Conservation (phyloP, 169 alveolate species). For the Plasmodium relictum region DNA sequence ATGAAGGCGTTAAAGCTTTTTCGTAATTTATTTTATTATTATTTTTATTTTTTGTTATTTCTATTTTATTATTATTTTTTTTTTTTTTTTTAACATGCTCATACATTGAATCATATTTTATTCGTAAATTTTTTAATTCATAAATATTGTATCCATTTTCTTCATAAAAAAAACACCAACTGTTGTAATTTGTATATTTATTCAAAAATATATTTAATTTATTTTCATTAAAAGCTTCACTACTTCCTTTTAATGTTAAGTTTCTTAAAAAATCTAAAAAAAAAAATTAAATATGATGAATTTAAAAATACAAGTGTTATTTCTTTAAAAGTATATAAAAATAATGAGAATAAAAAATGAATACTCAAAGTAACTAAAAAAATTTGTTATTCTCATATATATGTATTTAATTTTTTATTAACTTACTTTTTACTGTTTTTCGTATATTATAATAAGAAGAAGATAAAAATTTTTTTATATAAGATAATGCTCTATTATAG, state of each 20-base stretch:
- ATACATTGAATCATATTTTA: not conserved
- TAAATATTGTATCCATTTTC: not conserved
- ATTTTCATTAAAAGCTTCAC: not conserved
- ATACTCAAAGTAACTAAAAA: not conserved
- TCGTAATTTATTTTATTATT: conserved; percentile 16
- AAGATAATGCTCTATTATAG: not conserved
- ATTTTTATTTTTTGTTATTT: not conserved
- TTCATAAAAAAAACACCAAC: conserved; percentile 47
- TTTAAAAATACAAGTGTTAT: not conserved
- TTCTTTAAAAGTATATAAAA: not conserved
- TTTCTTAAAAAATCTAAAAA: conserved; percentile 18
- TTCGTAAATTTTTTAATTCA: not conserved
- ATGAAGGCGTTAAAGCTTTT: conserved; percentile 47
- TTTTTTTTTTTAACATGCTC: conserved; percentile 1
- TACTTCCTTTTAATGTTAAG: not conserved
- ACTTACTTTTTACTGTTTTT: conserved; percentile 23
- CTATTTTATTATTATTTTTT: not conserved
- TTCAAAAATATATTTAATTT: conserved; percentile 47
- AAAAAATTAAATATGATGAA: not conserved
- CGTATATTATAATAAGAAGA: not conserved
- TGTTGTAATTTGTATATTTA: conserved; percentile 36
- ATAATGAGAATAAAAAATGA: not conserved
- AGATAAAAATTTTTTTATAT: not conserved
- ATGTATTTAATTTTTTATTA: not conserved
- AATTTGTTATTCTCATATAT: not conserved